Conservation (phyloP, 2,329 filamentous ascomycete species). For the Berkeleyomyces basicola region DNA sequence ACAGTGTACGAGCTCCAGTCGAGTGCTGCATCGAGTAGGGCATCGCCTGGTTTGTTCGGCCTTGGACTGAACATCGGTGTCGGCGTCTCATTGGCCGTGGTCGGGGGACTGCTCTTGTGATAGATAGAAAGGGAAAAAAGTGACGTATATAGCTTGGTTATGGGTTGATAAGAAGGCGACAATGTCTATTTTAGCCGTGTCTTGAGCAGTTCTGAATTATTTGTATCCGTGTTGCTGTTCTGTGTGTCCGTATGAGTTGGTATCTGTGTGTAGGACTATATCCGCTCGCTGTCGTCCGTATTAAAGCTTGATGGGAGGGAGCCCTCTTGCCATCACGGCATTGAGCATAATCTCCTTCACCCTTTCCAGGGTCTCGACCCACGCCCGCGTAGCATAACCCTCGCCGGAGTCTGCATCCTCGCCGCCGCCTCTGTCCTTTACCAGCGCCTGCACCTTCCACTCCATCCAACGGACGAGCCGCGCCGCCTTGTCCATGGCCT, state of each 20-base stretch:
- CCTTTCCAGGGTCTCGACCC: slow-evolving; percentile 28
- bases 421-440: slow-evolving; percentile 10
- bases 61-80: not conserved
- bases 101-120: not conserved
- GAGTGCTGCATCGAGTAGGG: not conserved
- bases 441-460: slow-evolving; percentile 26
- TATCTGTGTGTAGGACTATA: not conserved
- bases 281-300: not conserved
- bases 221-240: not conserved
- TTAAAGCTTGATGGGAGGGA: slow-evolving; percentile 19
- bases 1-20: slow-evolving; percentile 25
- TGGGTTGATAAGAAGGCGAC: not conserved
- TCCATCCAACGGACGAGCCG: slow-evolving; percentile 53
- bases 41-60: not conserved
- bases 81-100: not conserved
- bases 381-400: slow-evolving; percentile 19
- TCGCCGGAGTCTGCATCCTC: slow-evolving; percentile 17
- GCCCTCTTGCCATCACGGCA: slow-evolving; percentile 38
- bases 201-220: not conserved
- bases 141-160: not conserved
- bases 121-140: not conserved
- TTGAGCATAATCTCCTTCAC: slow-evolving; percentile 36
- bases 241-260: not conserved
- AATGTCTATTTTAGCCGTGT: not conserved
- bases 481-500: slow-evolving; percentile 58